These are phyloP conservation scores for Lepidopterella palustris DNA, from an alignment of 495 filamentous ascomycete genomes.

Conservation along the genomic window DNA sequence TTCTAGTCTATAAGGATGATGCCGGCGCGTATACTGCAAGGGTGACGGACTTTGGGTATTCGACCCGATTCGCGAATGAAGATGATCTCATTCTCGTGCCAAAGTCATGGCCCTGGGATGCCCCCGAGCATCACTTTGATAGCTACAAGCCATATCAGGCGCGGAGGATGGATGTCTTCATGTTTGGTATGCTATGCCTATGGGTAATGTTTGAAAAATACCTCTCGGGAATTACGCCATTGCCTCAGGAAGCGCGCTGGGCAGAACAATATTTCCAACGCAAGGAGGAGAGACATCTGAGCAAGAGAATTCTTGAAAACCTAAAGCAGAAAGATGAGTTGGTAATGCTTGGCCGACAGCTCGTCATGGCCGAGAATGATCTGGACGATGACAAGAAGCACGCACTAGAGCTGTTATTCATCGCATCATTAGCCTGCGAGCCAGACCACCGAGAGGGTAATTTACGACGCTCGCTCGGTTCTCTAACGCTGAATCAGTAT, in stretches of 20 bases:
- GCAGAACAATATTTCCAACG: not conserved
- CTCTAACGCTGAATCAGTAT: too few species aligned
- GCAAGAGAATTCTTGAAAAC: not conserved
- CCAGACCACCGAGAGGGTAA: constrained; percentile 30
- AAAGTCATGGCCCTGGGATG: constrained; percentile 4
- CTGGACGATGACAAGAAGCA: not conserved
- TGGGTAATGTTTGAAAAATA: constrained; percentile 23
- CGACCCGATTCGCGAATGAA: not conserved
- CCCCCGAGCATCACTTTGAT: constrained; percentile 9
- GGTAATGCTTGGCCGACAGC: not conserved
- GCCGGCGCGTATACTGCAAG: constrained; percentile 21
- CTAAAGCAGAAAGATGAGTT: not conserved
- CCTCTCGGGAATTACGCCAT: not conserved
- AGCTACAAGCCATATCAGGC: constrained; percentile 3
- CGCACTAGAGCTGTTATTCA: not conserved
- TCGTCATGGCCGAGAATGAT: not conserved
- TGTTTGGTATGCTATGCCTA: constrained; percentile 25
- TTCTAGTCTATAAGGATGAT: constrained; percentile 30
- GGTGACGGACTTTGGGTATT: constrained; percentile 35
- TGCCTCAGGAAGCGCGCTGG: not conserved
- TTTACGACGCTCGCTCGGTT: too few species aligned
- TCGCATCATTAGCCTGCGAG: constrained; percentile 38
- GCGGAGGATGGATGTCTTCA: constrained; percentile 27
- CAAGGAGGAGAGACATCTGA: not conserved
- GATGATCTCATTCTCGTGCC: not conserved